Percentiles rank a stretch among this genome's conserved stretches.
Evolutionary conservation across 1,284 basidiomycete species (phyloP).

Genomic region (Phaffia rhodozyma): DNA sequence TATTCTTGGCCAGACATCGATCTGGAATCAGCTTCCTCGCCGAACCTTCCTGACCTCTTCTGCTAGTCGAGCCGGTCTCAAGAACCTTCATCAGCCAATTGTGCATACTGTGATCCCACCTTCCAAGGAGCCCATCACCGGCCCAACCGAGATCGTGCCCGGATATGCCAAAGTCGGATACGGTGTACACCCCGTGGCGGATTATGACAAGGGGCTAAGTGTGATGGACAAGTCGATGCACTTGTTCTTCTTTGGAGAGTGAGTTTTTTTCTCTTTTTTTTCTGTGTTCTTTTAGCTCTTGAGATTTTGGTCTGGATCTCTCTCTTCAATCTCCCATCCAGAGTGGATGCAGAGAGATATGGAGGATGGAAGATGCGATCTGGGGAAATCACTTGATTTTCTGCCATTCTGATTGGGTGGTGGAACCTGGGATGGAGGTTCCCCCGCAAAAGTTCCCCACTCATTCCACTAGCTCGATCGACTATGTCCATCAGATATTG

Average conservation of each 20-base stretch:
- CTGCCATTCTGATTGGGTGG: background rate
- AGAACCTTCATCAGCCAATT: too few relatives aligned
- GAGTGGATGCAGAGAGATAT: background rate
- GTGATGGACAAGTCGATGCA: constrained; percentile 92
- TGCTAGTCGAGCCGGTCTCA: too few relatives aligned
- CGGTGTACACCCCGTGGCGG: constrained; percentile 19
- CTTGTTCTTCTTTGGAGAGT: constrained; percentile 99
- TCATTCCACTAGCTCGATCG: too few relatives aligned
- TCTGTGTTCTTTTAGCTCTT: background rate
- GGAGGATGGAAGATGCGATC: background rate
- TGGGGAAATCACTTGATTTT: background rate
- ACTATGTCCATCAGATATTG: too few relatives aligned
- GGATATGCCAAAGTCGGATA: constrained; percentile 7
- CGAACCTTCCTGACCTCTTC: too few relatives aligned
- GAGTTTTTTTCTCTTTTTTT: constrained; percentile 25
- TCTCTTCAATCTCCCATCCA: too few relatives aligned
- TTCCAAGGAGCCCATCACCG: constrained; percentile 4
- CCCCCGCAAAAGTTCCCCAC: background rate
- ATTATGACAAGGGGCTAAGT: constrained; percentile 55
- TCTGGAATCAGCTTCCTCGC: too few relatives aligned
- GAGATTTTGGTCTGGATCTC: too few relatives aligned
- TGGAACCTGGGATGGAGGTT: background rate
- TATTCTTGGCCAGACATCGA: too few relatives aligned
- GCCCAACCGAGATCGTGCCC: constrained; percentile 19
- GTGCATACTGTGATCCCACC: too few relatives aligned